Base-by-base conservation (phyloP, 345 rosid genomes). In the Gossypium bickii region DNA sequence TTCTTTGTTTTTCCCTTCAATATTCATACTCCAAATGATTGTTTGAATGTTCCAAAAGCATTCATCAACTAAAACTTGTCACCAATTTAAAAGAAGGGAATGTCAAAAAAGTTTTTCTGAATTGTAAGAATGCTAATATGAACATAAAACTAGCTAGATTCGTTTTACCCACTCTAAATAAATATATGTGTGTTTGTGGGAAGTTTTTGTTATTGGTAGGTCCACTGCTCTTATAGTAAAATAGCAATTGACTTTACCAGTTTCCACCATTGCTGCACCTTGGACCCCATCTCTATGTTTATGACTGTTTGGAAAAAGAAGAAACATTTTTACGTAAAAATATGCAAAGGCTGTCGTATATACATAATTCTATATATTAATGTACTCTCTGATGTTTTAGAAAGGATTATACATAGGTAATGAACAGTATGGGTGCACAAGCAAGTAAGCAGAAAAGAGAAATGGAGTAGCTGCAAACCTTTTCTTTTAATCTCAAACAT, bases 71-170 rank as follows among this genome's bases (percentile, higher is more conserved):
- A 45, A 48, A 43, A 70, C 52, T 78, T 76, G 71, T 48, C 22
- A 47, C 71, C 12, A 76, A 78, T 73, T 27, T 25, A 41, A 69
- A 53, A 58, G 47, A 7, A 55, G 53, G 10, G 11, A 48, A 44
- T 68, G 82, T 82, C 84, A 68, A 73, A 73, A 78, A 58, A 64
- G 57, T 62, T 76, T 5, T 34, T 34, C 73, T 56, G 34, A 41
- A 52, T 41, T 60, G 17, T 64, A 58, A 57, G 70, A 49, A 47
- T 27, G 16, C 45, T 25, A 64, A 41, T n/a, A 64, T 64, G 69
- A 41, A 64, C 69, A 18, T 11, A 41, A 64, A 62, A 38, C 20
- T 38, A 63, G 68, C 49, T 41, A 64, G 68, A 64, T 64, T 41
- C 49, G 27, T 18, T 64, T 64, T 64, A 10, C 48, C 49, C 49